Percentiles rank a stretch among this genome's conserved stretches.
Evolutionary conservation across 2,329 filamentous ascomycete genomes (phyloP).

Genomic region (Monosporascus ibericus): DNA sequence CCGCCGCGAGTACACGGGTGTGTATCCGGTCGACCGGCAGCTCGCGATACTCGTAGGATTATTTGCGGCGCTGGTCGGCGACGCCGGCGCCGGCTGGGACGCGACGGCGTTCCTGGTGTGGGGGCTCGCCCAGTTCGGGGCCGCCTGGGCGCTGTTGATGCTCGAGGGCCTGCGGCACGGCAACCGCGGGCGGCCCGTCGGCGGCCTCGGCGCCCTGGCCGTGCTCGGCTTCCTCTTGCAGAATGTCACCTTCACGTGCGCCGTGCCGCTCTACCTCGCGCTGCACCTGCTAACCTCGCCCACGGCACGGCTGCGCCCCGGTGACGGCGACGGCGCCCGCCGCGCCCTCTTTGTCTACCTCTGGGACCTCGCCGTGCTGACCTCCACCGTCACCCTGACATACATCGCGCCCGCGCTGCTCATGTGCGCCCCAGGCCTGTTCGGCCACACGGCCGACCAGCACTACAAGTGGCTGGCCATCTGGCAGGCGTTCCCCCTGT

Average conservation of each 20-base stretch:
- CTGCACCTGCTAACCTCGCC: conserved; percentile 25
- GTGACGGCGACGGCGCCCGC: conserved; percentile 14
- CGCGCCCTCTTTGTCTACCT: conserved; percentile 20
- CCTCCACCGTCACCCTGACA: conserved; percentile 19
- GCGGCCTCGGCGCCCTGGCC: conserved; percentile 15
- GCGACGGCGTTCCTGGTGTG: conserved; percentile 18
- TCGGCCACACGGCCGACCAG: conserved; percentile 15
- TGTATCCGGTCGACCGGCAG: conserved; percentile 12
- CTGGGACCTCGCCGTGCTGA: conserved; percentile 25
- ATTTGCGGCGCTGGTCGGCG: conserved; percentile 20
- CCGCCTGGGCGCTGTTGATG: conserved; percentile 20
- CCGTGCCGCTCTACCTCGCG: conserved; percentile 21
- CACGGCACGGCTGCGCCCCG: conserved; percentile 14
- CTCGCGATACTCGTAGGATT: conserved; percentile 22
- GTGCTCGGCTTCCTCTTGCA: conserved; percentile 20
- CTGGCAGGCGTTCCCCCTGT: conserved; percentile 23
- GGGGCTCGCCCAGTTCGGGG: conserved; percentile 22
- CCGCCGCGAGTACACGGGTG: conserved; percentile 12
- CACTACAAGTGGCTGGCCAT: conserved; percentile 24
- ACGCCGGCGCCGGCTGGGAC: conserved; percentile 13
- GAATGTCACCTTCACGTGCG: conserved; percentile 19
- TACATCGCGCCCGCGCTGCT: conserved; percentile 20
- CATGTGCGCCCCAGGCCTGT: conserved; percentile 20
- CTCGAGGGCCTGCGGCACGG: conserved; percentile 23
- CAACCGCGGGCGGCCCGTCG: conserved; percentile 19